Evolutionary conservation across 139 green algal genomes (phyloP).

Genomic region (Marvania coccoides): DNA sequence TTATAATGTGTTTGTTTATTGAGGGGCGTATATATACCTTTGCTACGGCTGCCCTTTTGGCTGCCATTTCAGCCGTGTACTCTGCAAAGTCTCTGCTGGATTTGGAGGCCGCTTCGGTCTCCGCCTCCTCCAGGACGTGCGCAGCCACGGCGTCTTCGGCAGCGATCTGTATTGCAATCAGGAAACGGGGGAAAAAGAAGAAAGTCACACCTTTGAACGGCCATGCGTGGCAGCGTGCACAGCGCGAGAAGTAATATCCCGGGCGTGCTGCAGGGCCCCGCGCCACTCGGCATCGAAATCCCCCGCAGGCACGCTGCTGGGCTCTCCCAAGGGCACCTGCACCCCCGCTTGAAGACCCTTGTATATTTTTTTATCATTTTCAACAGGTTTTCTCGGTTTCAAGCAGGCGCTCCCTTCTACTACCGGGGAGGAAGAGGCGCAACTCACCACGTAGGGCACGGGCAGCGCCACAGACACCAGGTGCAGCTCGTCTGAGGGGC

Average conservation of each 20-base stretch:
- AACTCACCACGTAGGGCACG: constrained; percentile 39
- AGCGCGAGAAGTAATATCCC: not conserved
- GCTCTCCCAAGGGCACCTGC: not conserved
- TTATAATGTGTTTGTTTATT: too few species aligned
- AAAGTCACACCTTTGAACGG: not conserved
- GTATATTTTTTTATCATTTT: too few species aligned
- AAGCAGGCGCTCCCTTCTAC: not conserved
- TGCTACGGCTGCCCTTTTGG: not conserved
- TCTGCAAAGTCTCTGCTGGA: constrained; percentile 7
- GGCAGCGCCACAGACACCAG: constrained; percentile 42
- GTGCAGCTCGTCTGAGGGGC: constrained; percentile 38
- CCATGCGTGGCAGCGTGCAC: not conserved
- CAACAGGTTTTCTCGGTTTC: too few species aligned
- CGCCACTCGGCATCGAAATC: constrained; percentile 1
- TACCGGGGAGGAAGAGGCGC: too few species aligned
- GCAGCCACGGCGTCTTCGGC: constrained; percentile 12
- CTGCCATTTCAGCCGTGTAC: not conserved
- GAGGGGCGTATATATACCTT: not conserved
- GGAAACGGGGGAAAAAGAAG: not conserved
- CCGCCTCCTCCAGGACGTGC: constrained; percentile 7
- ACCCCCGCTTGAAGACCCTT: not conserved
- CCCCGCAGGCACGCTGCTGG: not conserved
- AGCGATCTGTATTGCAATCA: constrained; percentile 3
- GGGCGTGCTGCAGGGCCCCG: not conserved
- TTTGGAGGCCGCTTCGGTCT: not conserved